Evolutionary conservation across 371 early-diverging fungal genomes (phyloP), one percentile per base, ranked within the genome.

Genomic region (Parasitella parasitica): DNA sequence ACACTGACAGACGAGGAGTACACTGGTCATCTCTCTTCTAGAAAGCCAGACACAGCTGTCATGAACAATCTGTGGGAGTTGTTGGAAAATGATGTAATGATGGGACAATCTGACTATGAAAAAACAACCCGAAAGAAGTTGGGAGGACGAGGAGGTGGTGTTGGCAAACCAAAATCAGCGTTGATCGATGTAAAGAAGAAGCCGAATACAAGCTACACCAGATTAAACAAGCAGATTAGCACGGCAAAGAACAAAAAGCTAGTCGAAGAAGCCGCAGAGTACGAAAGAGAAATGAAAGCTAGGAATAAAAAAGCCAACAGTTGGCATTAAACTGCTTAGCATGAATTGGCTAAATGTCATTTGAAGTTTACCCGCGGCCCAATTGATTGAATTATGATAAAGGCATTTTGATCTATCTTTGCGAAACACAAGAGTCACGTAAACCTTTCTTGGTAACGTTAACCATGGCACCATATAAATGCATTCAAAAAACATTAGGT

Each of bases 171-270:
- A 28, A 73, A 66, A 46, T 73, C 80, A 11, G 76, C 82, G 15
- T 56, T 89, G 26, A 70, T 84, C 7, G 81, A 87, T 56, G 69
- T 84, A 5, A 75, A 72, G 28, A 87, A 87, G 53, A 75, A 79
- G 30, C 73, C 77, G 20, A 75, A 77, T n/a, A 73, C 77, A 0
- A 71, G 76, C 9, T 66, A 70, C 27, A 62, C 61, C 2, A 77
- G 87, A 2, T 57, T 89, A 0, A 55, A 76, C 24, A 69, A 68
- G 20, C 78, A 67, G 30, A n/a, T 84, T 6, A 68, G 66, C 22
- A 64, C 68, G 7, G 54, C 66, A 0, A 49, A 56, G 13, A 62
- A 65, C n/a, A 69, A 61, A 41, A 66, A 67, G 7, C 34, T 64
- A 41, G 66, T 77, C 2, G 70, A 77, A 22, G 74, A 75, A 50